phyloP scores from a whole-genome alignment of 2,329 filamentous ascomycete genomes.

The Cordyceps cateniannulata region DNA sequence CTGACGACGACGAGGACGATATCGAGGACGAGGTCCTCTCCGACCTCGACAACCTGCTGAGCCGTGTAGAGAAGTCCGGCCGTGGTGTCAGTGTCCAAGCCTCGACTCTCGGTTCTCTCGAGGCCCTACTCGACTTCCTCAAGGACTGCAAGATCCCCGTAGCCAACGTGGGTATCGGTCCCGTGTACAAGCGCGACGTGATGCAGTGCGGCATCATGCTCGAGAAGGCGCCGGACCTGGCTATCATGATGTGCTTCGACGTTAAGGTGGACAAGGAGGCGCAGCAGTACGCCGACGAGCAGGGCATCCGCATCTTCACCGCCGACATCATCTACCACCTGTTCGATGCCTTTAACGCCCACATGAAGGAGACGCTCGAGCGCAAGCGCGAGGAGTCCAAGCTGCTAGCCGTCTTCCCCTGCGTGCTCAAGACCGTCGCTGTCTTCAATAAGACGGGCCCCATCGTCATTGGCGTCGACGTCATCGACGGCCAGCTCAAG shows the following conservation, averaged over 20 bases:
- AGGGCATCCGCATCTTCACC: slow-evolving; percentile 95
- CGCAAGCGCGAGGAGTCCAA: slow-evolving; percentile 96
- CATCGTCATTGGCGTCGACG: slow-evolving; percentile 93
- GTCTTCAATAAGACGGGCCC: slow-evolving; percentile 98
- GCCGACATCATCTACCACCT: slow-evolving; percentile 99
- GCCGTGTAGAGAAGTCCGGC: slow-evolving; percentile 83
- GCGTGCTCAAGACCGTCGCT: slow-evolving; percentile 79
- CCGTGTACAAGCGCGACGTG: slow-evolving; percentile 95
- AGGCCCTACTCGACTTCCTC: slow-evolving; percentile 93
- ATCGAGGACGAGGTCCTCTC: slow-evolving; percentile 94
- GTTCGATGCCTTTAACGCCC: slow-evolving; percentile 92
- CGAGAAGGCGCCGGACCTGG: slow-evolving; percentile 89
- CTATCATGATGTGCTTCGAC: slow-evolving; percentile 99
- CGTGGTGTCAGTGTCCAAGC: slow-evolving; percentile 96
- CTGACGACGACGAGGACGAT: slow-evolving; percentile 94
- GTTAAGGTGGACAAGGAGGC: slow-evolving; percentile 99
- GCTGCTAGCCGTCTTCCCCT: slow-evolving; percentile 93
- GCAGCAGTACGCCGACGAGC: slow-evolving; percentile 80
- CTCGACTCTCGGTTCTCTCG: slow-evolving; percentile 92
- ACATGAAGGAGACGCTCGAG: slow-evolving; percentile 81
- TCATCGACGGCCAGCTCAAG: slow-evolving; percentile 79
- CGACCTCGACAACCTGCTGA: slow-evolving; percentile 85
- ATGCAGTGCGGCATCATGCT: slow-evolving; percentile 95
- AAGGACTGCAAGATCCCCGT: slow-evolving; percentile 96
- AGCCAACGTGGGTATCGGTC: slow-evolving; percentile 92